These are phyloP conservation scores for Platanthera guangdongensis DNA, from an alignment of 106 monocot genomes.

Conservation along the genomic window DNA sequence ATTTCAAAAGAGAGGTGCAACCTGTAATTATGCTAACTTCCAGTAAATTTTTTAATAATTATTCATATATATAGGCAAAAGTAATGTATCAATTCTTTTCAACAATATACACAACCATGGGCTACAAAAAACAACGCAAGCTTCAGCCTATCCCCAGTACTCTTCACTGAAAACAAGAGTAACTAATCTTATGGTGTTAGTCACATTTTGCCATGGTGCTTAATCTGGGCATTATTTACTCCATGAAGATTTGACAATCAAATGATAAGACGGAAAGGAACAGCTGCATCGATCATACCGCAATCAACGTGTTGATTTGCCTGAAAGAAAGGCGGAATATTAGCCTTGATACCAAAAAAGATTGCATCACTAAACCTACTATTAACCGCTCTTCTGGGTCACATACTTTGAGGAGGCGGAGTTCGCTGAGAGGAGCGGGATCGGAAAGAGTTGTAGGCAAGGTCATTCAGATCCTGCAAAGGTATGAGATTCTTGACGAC, in stretches of 20 bases:
- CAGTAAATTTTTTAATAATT: too few species aligned
- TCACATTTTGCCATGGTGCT: background rate
- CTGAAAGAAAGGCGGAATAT: background rate
- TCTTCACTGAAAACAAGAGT: background rate
- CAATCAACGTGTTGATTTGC: slow-evolving; percentile 4
- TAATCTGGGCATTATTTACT: slow-evolving; percentile 2
- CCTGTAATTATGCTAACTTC: too few species aligned
- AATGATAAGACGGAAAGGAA: background rate
- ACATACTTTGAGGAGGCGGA: slow-evolving; percentile 31
- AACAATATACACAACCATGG: background rate
- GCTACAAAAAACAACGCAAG: slow-evolving; percentile 1
- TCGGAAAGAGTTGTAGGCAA: slow-evolving; percentile 36
- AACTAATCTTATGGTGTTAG: background rate
- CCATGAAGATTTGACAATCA: background rate
- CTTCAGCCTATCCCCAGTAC: background rate
- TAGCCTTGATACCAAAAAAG: background rate
- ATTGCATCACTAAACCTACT: background rate
- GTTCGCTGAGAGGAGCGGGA: slow-evolving; percentile 37
- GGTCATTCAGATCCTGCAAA: slow-evolving; percentile 66
- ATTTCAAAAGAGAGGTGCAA: too few species aligned
- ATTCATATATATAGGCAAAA: background rate
- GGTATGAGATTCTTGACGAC: slow-evolving; percentile 55
- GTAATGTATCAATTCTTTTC: background rate
- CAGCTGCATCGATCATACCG: background rate
- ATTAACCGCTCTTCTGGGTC: background rate